Base-by-base conservation (phyloP, 768 basidiomycete genomes). In the Lentinula sp. region DNA sequence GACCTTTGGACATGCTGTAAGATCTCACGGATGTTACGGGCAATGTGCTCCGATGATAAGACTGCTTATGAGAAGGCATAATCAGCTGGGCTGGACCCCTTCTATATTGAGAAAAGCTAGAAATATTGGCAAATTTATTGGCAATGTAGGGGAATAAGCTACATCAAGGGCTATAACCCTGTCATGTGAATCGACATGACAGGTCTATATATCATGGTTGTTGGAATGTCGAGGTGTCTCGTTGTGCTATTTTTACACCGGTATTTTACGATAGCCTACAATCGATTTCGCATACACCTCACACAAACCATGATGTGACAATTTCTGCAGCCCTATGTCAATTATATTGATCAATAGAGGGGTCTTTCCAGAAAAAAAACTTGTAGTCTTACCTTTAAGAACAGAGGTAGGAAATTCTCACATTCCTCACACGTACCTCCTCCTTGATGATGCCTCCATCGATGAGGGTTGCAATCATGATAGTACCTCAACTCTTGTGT, bases 371-470 rank as follows among this genome's bases (percentile, higher is more conserved):
- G 37, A n/a, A 37, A 48, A 3, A 52, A 23, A 56, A 28, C 28
- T 39, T 20, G 59, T 52, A 7, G 33, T 73, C 81, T 68, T 62
- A 87, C 86, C 66, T 81, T 70, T 45, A 88, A 70, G 69, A 75
- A 87, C 1, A 69, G 13, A 0, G 71, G 76, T 8, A 86, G 66
- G 54, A 71, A 57, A 51, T 68, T 60, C 13, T 71, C 67, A 62
- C 85, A 86, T 59, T 68, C 74, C 56, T 84, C 77, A 56, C 85
- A 86, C 9, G 32, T 53, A 4, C 78, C 81, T 0, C 74, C 76
- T 0, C 82, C 83, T 2, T 67, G 1, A 0, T 76, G 72, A 42
- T 77, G 76, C 28, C 65, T 69, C 84, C 85, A 87, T 0, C n/a
- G 53, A 50, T 70, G 71, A 3, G 77, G 72, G 10, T 62, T 16